These are phyloP conservation scores for Phialemoniopsis sp. DNA, from an alignment of 2,329 filamentous ascomycete genomes.

Conservation along the genomic window DNA sequence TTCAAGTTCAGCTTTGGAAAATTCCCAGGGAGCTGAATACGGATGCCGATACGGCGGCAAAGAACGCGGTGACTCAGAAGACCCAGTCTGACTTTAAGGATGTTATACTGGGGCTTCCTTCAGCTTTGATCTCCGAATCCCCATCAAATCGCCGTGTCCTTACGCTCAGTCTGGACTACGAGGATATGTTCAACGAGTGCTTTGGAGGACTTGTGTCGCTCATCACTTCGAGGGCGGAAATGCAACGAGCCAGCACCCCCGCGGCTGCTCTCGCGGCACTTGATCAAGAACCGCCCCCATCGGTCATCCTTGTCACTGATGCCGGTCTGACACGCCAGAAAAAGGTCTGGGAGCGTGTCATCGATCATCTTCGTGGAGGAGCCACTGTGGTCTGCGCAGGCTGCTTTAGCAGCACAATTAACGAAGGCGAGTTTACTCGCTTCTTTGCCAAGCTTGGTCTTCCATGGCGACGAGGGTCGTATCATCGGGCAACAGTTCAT, in stretches of 20 bases:
- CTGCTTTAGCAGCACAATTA: constrained; percentile 11
- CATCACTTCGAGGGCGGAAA: no score
- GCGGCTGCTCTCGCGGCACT: constrained; percentile 10
- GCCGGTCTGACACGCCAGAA: constrained; percentile 7
- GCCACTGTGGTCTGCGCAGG: constrained; percentile 13
- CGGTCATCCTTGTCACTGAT: constrained; percentile 14
- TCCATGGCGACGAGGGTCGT: constrained; percentile 14
- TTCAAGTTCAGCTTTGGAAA: constrained; percentile 41
- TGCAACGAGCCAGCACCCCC: constrained; percentile 7
- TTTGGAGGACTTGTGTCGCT: constrained; percentile 2
- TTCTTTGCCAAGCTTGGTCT: constrained; percentile 18
- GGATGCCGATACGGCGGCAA: constrained; percentile 34
- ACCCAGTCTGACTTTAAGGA: no score
- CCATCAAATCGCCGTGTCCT: no score
- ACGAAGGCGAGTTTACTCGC: constrained; percentile 11
- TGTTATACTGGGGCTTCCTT: no score
- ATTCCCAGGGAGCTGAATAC: constrained; percentile 38
- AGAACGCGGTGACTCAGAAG: constrained; percentile 15
- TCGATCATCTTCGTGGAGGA: constrained; percentile 9
- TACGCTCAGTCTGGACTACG: constrained; percentile 4
- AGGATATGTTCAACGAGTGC: constrained; percentile 1
- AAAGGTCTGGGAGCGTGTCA: constrained; percentile 9
- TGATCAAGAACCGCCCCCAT: constrained; percentile 3
- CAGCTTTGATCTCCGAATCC: no score
- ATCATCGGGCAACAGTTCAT: constrained; percentile 10